Evolutionary conservation across 1,284 basidiomycete genomes (phyloP).

Genomic region (Laetiporus sulphureus): DNA sequence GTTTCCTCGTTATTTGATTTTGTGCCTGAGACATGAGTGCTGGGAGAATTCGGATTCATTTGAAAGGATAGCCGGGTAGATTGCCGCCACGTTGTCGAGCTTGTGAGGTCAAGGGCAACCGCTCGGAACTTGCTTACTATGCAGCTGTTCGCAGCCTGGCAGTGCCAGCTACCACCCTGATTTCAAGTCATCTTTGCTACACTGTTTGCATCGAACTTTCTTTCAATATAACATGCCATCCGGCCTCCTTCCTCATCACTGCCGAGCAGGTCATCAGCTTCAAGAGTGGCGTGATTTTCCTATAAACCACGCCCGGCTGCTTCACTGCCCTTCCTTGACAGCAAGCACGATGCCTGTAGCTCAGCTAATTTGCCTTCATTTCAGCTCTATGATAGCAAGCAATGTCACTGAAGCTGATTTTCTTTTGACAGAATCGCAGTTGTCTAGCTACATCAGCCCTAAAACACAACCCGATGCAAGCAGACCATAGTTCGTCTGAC

Average conservation of each 20-base stretch:
- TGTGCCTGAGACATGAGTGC: not conserved
- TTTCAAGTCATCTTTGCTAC: not conserved
- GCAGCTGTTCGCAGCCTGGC: not conserved
- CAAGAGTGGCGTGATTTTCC: too few species aligned
- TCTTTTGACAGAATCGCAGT: not conserved
- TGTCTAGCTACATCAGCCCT: not conserved
- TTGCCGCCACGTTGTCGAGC: not conserved
- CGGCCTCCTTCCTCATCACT: not conserved
- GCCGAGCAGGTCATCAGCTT: not conserved
- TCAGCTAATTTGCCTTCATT: not conserved
- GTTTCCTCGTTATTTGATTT: not conserved
- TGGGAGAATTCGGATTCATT: not conserved
- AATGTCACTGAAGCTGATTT: not conserved
- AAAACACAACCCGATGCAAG: slow-evolving; percentile 1
- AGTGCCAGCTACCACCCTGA: too few species aligned
- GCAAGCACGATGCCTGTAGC: too few species aligned
- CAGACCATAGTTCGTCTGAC: not conserved
- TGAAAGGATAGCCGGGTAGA: not conserved
- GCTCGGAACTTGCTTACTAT: not conserved
- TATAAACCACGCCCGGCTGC: too few species aligned
- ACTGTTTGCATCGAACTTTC: too few species aligned
- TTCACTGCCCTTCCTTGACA: too few species aligned
- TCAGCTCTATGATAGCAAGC: not conserved
- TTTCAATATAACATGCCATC: too few species aligned
- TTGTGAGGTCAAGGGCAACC: not conserved